These are phyloP conservation scores for Botrytis elliptica DNA, from an alignment of 2,329 filamentous ascomycete genomes.

Conservation along the genomic window DNA sequence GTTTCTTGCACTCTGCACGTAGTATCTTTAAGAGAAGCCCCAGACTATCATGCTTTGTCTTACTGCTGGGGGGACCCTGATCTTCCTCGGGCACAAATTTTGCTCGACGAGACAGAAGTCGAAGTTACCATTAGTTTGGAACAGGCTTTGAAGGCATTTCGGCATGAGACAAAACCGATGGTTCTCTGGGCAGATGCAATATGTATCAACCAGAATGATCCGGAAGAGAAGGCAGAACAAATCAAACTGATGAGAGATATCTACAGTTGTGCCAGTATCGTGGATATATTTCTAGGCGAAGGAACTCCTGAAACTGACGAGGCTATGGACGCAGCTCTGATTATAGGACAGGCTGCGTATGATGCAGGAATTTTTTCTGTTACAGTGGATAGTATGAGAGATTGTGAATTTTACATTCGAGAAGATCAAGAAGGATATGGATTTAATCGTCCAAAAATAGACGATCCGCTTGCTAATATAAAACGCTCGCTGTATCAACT, in stretches of 20 bases:
- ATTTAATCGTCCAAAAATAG: constrained; percentile 4
- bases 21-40: not conserved
- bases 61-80: constrained; percentile 19
- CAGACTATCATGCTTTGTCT: constrained; percentile 21
- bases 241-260: constrained; percentile 24
- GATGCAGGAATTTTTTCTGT: constrained; percentile 17
- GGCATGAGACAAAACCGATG: constrained; percentile 1
- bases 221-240: constrained; percentile 22
- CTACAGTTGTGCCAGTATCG: constrained; percentile 19
- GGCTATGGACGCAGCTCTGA: constrained; percentile 14
- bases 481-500: constrained; percentile 15
- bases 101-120: constrained; percentile 19
- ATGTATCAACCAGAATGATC: constrained; percentile 26
- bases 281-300: constrained; percentile 22
- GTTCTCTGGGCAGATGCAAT: constrained; percentile 24
- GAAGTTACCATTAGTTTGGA: constrained; percentile 25
- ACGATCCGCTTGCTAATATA: not conserved
- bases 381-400: not conserved
- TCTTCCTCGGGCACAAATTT: constrained; percentile 4
- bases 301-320: constrained; percentile 19
- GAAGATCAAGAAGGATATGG: constrained; percentile 3
- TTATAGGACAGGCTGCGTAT: constrained; percentile 17
- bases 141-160: constrained; percentile 22
- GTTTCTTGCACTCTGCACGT: constrained; percentile 8
- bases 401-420: constrained; percentile 7